Evolutionary conservation across 257 asterid genomes (phyloP).

Genomic region (Osmanthus fragrans): DNA sequence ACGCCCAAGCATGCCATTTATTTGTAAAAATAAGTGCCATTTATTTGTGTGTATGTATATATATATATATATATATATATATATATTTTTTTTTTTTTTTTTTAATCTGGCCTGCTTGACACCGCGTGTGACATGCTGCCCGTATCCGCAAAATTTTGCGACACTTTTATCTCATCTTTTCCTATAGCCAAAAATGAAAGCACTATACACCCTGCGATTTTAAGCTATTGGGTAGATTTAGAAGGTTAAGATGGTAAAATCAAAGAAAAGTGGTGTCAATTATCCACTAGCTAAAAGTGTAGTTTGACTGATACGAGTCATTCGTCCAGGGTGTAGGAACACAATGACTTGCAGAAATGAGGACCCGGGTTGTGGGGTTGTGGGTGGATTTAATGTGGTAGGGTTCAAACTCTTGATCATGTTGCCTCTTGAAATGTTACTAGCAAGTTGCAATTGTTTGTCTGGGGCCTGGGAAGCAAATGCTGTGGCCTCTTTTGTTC

Average conservation of each 20-base stretch:
- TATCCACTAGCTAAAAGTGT: background rate
- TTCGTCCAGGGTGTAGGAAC: conserved; percentile 22
- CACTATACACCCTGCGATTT: background rate
- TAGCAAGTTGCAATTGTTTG: conserved; percentile 22
- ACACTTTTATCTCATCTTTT: too few relatives aligned
- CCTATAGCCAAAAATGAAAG: background rate
- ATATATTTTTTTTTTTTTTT: too few relatives aligned
- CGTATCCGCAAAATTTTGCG: too few relatives aligned
- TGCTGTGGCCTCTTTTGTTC: conserved; percentile 24
- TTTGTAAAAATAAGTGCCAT: too few relatives aligned
- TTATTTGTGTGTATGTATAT: too few relatives aligned
- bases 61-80: too few relatives aligned
- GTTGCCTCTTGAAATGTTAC: background rate
- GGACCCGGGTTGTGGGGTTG: conserved; percentile 23
- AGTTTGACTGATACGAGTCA: conserved; percentile 20
- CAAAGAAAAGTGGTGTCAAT: background rate
- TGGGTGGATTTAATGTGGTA: conserved; percentile 30
- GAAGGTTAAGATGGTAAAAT: background rate
- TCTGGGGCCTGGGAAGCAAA: conserved; percentile 30
- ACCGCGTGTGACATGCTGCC: too few relatives aligned
- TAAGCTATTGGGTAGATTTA: background rate
- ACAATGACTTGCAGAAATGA: background rate
- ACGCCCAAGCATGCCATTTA: too few relatives aligned
- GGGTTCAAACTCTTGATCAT: conserved; percentile 9
- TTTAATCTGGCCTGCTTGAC: too few relatives aligned